Evolutionary conservation across 208 protist species (phyloP).

Genomic region (Naegleria gruberi): DNA sequence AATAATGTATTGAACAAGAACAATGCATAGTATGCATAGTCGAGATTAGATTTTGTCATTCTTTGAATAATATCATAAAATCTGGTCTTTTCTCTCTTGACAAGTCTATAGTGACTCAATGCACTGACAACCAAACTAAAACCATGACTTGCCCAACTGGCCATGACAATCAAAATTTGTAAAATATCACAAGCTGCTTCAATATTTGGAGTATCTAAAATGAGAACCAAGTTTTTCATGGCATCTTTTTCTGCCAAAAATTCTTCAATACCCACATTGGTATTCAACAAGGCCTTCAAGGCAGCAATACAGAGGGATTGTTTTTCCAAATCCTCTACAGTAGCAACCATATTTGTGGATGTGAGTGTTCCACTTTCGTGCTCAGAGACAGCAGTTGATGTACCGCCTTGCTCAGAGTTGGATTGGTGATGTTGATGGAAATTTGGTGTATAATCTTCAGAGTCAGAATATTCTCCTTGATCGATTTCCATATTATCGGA

Average conservation of each 20-base stretch:
- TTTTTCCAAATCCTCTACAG: not conserved
- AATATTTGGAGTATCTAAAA: not conserved
- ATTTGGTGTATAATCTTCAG: no score
- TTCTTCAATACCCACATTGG: not conserved
- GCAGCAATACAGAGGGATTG: not conserved
- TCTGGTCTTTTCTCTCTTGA: not conserved
- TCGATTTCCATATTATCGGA: not conserved
- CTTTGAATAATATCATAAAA: not conserved
- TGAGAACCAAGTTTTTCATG: not conserved
- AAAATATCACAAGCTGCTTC: not conserved
- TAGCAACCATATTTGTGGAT: not conserved
- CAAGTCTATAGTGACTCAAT: slow-evolving; percentile 1
- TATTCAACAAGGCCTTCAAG: not conserved
- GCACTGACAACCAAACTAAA: not conserved
- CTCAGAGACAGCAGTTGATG: not conserved
- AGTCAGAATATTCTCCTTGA: not conserved
- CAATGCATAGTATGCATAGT: not conserved
- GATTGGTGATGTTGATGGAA: no score
- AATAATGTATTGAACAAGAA: slow-evolving; percentile 3
- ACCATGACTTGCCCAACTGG: not conserved
- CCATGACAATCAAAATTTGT: not conserved
- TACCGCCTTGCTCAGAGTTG: no score
- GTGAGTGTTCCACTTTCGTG: not conserved
- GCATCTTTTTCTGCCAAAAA: slow-evolving; percentile 16
- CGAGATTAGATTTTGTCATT: not conserved